Base-by-base conservation (phyloP, 1,139 yeast species). In the Geotrichum bryndzae region DNA sequence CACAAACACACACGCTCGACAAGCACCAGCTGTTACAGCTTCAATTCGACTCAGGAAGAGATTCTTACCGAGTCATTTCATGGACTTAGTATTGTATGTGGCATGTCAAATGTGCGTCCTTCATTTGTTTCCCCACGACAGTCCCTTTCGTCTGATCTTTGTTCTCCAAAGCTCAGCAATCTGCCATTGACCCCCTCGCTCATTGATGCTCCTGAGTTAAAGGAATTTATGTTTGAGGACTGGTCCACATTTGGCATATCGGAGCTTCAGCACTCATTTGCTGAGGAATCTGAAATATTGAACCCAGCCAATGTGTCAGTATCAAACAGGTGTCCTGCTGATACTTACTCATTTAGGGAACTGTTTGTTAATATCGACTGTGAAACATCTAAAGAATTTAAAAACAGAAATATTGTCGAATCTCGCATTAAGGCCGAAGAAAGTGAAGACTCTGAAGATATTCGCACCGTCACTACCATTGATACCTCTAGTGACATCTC, bases 161-260 rank as follows among this genome's bases (percentile, higher is more conserved):
- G 52, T 29, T 54, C 60, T 18, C 60, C 61, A 23, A 56, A 53
- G 13, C 33, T 58, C 13, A 57, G 46, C n/a, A 48, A 51, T 23
- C 48, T 61, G 13, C 13, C 35, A 4, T 41, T 53, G 2, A 51
- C 51, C 7, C 58, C 58, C 10, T 59, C 61, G 6, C 48, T 61
- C n/a, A 51, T 54, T 53, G 64, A 61, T 25, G 54, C 45, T 22
- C 60, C 62, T 6, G 62, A 61, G 33, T 53, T 61, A n/a, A 53
- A 59, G 23, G 50, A 50, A 1, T 61, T 52, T 31, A 51, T 61
- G 64, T 31, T 23, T n/a, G 54, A 58, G 2, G 46, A 50, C 35
- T n/a, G 33, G 18, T 38, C 13, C 2, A 11, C 41, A n/a, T n/a
- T 18, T 29, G 18, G 41, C n/a, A 8, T 38, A 27, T 11, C n/a